Evolutionary conservation across 1,284 basidiomycete genomes (phyloP), one percentile per base, ranked within the genome.

Genomic region (Ceratobasidium sp.): DNA sequence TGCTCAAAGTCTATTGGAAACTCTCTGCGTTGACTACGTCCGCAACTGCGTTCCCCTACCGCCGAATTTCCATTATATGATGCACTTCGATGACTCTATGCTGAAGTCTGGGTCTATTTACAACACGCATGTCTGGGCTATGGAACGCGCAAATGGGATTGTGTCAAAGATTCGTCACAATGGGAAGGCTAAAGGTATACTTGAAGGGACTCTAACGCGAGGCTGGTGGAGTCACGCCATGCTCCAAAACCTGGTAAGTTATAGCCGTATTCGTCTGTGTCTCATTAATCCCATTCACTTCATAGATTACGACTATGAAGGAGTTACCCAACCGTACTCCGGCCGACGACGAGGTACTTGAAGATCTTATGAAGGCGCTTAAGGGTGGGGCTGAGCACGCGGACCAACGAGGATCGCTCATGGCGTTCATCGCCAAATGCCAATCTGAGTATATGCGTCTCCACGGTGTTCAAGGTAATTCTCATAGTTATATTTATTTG

Each of bases 51-150:
- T 43, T 1, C 49, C 26, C 0, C 30, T 66, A 3, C n/a, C 63
- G 13, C 63, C 47, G 13, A 66, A 66, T 30, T 66, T 66, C 32
- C 63, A 66, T 18, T 54, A 66, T 23, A 43, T 66, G 49, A 54
- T 66, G 49, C 63, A 66, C 28, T 21, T 66, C 41, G 63, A 66
- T 23, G 63, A 66, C 49, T 66, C 26, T 26, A 2, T 66, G 2
- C 49, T 66, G 4, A 54, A 66, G 35, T 21, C 30, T 23, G 49
- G 44, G 11, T 66, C 47, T 2, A 11, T 35, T 1, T 66, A 66
- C 32, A 66, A 66, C 23, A 66, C 63, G 6, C 63, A 66, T 26
- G 38, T 54, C 30, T 66, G 63, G 63, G 49, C 11, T 0, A 54
- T 66, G 49, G 63, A 66, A 14, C 50, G 47, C 21, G 47, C 63